Base-by-base conservation (phyloP, 192 early-diverging fungal species). In the Thoreauomyces humboldtii region DNA sequence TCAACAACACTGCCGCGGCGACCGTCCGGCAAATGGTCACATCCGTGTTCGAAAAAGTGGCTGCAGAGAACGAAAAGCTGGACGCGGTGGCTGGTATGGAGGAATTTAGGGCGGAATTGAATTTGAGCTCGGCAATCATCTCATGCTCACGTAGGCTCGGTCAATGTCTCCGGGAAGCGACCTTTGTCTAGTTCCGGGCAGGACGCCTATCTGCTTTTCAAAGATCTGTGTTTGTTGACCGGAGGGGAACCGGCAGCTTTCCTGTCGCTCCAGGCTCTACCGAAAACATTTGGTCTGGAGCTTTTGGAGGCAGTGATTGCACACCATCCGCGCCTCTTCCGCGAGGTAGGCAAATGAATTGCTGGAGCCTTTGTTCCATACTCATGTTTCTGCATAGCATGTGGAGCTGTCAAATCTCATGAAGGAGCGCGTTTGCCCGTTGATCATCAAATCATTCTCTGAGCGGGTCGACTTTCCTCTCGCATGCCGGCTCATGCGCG, bases 361-460 rank as follows among this genome's bases (percentile, higher is more conserved):
- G n/a, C n/a, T n/a, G n/a, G n/a, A n/a, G 42, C 59, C 36, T 35
- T 46, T 61, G 12, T 56, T 68, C 28, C 28, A 55, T 19, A 28
- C 2, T 29, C 46, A 9, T 19, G 45, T 51, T 71, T 54, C 38
- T 35, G 2, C 45, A 2, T 51, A 89, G 86, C 90, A 95, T 73
- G 65, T 80, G 22, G 87, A 88, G 31, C 85, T 97, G 22, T 32
- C 72, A 62, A 77, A 21, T 70, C 74, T 92, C 3, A 65, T 99
- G 52, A 80, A 88, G 41, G 91, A 94, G 62, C 81, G 87, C 2
- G 81, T 96, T 27, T 94, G 93, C 51, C 94, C 97, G 6, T 69
- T 93, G 35, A 78, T 96, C 29, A 94, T 98, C 65, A 89, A 90
- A 70, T 87, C 80, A n/a, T 94, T 97, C 65, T 93, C 93, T 4